A percentile compares a stretch with the other conserved stretches of the same genome.
These are phyloP conservation scores for Cylindricascospora bacillispora DNA, from an alignment of 1,139 yeast genomes.

Conservation along the genomic window DNA sequence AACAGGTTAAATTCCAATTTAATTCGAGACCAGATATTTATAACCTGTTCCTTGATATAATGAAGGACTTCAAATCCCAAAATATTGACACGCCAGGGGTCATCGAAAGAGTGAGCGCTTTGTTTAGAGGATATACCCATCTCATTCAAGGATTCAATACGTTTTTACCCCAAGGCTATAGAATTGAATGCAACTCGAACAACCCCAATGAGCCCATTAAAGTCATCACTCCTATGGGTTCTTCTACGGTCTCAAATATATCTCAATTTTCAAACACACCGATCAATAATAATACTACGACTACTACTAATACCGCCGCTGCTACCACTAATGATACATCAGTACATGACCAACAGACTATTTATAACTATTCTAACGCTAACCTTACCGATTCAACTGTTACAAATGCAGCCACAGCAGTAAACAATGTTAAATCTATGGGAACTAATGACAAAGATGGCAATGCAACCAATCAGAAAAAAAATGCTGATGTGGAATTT, in stretches of 20 bases:
- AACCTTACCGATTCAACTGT: not conserved
- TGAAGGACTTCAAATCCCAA: slow-evolving; percentile 97
- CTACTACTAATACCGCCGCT: slow-evolving; percentile 8
- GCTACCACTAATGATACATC: slow-evolving; percentile 7
- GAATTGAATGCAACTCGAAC: slow-evolving; percentile 81
- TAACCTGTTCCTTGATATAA: slow-evolving; percentile 88
- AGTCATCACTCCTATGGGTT: slow-evolving; percentile 92
- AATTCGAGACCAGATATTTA: slow-evolving; percentile 89
- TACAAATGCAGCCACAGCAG: not conserved
- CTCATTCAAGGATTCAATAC: slow-evolving; percentile 96
- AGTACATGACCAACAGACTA: slow-evolving; percentile 10
- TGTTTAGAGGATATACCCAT: slow-evolving; percentile 86
- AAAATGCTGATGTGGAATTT: slow-evolving; percentile 83
- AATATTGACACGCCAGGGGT: slow-evolving; percentile 97
- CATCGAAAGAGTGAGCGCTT: slow-evolving; percentile 80
- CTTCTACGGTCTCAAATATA: slow-evolving; percentile 31
- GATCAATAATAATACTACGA: slow-evolving; percentile 7
- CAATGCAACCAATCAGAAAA: slow-evolving; percentile 10
- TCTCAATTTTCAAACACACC: not conserved
- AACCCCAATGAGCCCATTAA: slow-evolving; percentile 88
- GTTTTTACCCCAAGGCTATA: slow-evolving; percentile 90
- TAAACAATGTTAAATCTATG: not conserved
- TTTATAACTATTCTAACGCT: not conserved
- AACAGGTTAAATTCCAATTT: slow-evolving; percentile 90
- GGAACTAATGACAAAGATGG: not conserved